Conservation (phyloP, 2,329 filamentous ascomycete species). For the Fusarium tupiense region DNA sequence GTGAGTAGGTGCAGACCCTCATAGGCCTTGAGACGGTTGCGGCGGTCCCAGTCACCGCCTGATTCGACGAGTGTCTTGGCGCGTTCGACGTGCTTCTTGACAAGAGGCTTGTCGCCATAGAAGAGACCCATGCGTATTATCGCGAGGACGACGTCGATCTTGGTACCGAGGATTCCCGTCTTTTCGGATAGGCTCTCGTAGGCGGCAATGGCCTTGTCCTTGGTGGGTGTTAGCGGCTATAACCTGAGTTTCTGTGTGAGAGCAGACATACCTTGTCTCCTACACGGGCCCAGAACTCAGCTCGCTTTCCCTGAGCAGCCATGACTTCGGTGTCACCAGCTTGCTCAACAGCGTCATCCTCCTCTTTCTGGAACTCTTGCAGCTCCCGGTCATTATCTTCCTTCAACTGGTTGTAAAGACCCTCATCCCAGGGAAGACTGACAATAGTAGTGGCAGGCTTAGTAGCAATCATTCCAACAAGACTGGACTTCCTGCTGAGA, state of each 20-base stretch:
- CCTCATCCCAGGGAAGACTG: constrained; percentile 89
- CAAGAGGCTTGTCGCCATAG: constrained; percentile 90
- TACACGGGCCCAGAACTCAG: constrained; percentile 94
- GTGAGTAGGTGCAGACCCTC: constrained; percentile 94
- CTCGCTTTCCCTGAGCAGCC: constrained; percentile 90
- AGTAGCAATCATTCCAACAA: constrained; percentile 79
- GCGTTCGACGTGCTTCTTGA: constrained; percentile 93
- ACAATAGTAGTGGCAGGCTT: constrained; percentile 71
- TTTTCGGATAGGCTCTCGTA: constrained; percentile 97
- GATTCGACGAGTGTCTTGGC: constrained; percentile 91
- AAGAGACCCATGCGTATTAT: constrained; percentile 96
- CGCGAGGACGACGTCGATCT: constrained; percentile 96
- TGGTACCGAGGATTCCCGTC: constrained; percentile 94
- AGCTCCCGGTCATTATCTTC: constrained; percentile 82
- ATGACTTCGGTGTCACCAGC: constrained; percentile 96
- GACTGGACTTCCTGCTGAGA: constrained; percentile 74
- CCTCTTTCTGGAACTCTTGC: constrained; percentile 81
- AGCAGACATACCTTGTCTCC: constrained; percentile 82
- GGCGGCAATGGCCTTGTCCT: constrained; percentile 94
- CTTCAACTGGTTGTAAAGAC: constrained; percentile 80
- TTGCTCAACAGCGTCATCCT: constrained; percentile 94
- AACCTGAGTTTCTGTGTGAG: not conserved
- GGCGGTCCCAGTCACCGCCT: constrained; percentile 97
- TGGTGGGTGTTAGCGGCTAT: constrained; percentile 33
- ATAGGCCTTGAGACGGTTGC: constrained; percentile 98